Conservation (phyloP, 148 eudicot genomes). For the Fagopyrum esculentum region DNA sequence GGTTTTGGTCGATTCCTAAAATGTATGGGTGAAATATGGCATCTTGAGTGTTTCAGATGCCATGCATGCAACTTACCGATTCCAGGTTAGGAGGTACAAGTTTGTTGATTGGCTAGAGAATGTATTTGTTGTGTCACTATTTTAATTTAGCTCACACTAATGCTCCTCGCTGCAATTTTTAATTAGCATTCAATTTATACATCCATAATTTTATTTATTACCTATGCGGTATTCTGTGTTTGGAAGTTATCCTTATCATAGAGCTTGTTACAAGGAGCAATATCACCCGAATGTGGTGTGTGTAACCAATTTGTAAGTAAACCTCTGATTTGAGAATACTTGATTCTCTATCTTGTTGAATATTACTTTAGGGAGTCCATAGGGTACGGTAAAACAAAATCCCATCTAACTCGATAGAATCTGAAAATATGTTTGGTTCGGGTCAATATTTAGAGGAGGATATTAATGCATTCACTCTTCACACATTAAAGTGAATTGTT, state of each 20-base stretch:
- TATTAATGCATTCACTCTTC: background rate
- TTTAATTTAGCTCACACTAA: background rate
- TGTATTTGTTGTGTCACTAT: background rate
- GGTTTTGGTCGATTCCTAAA: conserved; percentile 66
- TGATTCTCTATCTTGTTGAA: background rate
- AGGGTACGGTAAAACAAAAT: no score
- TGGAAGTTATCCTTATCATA: conserved; percentile 70
- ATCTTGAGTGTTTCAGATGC: conserved; percentile 81
- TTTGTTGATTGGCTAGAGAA: background rate
- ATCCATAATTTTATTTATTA: conserved; percentile 14
- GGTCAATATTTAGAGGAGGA: background rate
- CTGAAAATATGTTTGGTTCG: background rate
- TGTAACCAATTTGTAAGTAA: conserved; percentile 74
- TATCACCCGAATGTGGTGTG: conserved; percentile 75
- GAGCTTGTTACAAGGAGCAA: conserved; percentile 70
- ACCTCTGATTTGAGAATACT: background rate
- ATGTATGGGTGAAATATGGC: conserved; percentile 84
- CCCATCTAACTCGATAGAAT: background rate
- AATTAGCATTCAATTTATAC: background rate
- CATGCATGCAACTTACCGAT: conserved; percentile 68
- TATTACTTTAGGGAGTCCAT: background rate
- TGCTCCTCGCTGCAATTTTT: background rate
- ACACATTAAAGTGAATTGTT: background rate
- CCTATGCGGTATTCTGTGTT: conserved; percentile 61
- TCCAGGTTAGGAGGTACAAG: conserved; percentile 59